Base-by-base conservation (phyloP, 345 rosid species). In the Salix arbutifolia region DNA sequence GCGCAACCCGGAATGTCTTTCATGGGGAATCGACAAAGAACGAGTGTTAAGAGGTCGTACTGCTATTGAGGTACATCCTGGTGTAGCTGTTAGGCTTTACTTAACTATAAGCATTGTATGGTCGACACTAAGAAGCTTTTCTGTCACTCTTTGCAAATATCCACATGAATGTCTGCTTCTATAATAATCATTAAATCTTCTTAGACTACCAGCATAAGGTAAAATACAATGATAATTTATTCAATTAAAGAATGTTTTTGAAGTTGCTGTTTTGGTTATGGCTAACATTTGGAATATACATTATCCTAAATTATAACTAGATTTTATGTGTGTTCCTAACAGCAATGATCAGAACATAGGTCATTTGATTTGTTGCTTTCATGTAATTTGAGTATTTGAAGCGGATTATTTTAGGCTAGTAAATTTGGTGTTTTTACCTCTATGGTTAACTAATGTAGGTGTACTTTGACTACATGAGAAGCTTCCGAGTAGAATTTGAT, bases 1-100 rank as follows among this genome's bases (percentile, higher is more conserved):
- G 82, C 89, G 90, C 73, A 93, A 96, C 80, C 91, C 95, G 25
- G 99, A 96, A 84, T 96, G 97, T 79, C 99, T 96, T 61, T 90
- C 99, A 46, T 96, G 97, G 97, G 99, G 98, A 71, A 83, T 94
- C 74, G 97, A 96, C 83, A 94, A 86, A 87, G 99, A 96, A 79
- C 90, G 99, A 67, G 90, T 89, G 67, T 84, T 96, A 83, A 90
- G 88, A 84, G 97, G 98, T 70, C 87, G 98, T 62, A 96, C 98
- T 87, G 99, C 97, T 69, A 69, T 91, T 38, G 99, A 96, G 98
- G 98, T 93, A 94, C 28, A 69, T 30, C 70, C 35, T 73, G 66
- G 56, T 72, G 38, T 50, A 2, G 26, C 31, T 78, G 64, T 77
- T 60, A 67, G 69, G 70, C 75, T 73, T 50, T 61, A 73, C 8